Percentiles rank a stretch among this genome's conserved stretches.
phyloP scores from a whole-genome alignment of 2,329 filamentous ascomycete genomes.

The Penicillium paneum region DNA sequence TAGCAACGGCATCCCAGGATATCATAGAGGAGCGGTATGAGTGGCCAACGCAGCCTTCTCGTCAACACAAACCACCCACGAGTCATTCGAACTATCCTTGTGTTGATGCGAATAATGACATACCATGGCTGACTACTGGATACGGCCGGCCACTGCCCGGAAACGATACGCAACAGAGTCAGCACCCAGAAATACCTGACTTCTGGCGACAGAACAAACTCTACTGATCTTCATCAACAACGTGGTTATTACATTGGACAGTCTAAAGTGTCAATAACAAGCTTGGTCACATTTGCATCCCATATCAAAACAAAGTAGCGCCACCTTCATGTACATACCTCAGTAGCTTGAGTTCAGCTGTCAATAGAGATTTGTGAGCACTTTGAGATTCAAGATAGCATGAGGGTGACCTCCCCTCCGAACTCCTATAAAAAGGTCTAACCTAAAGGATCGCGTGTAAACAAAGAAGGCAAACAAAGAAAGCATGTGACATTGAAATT shows the following conservation, averaged over 20 bases:
- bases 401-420: neutral
- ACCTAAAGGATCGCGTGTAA: neutral
- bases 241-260: slow-evolving; percentile 9
- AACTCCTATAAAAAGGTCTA: no score
- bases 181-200: neutral
- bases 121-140: neutral
- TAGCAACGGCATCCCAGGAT: neutral
- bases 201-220: slow-evolving; percentile 28
- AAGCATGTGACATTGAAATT: no score
- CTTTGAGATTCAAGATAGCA: neutral
- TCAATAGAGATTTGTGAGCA: neutral
- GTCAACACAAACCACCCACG: neutral
- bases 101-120: neutral
- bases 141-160: neutral
- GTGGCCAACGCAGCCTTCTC: neutral
- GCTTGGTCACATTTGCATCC: neutral
- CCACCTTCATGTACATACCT: neutral
- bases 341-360: neutral
- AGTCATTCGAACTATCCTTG: neutral
- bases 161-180: no score
- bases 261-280: neutral
- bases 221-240: slow-evolving; percentile 21
- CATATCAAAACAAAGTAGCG: neutral
- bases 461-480: no score
- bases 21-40: neutral